phyloP scores from a whole-genome alignment of 306 rosid genomes.

The Phaseolus lunatus region DNA sequence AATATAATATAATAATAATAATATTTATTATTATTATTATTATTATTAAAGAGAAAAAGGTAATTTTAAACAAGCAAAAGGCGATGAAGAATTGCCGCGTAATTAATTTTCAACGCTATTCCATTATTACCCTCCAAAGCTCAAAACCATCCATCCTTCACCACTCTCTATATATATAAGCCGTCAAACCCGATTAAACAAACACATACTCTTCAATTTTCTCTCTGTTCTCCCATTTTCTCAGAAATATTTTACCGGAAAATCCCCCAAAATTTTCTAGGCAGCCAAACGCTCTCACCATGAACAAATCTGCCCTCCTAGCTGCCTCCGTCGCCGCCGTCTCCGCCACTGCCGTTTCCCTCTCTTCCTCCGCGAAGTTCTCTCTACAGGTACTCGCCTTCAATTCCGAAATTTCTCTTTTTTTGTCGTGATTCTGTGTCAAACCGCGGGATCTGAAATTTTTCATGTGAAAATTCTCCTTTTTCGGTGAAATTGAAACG shows the following conservation, averaged over 20 bases:
- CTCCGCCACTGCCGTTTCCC: constrained; percentile 49
- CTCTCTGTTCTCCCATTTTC: constrained; percentile 8
- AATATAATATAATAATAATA: too few relatives aligned
- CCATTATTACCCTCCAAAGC: neutral
- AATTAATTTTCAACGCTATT: neutral
- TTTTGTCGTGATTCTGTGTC: neutral
- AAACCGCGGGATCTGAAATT: constrained; percentile 33
- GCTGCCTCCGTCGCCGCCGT: constrained; percentile 61
- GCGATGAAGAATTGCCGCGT: constrained; percentile 36
- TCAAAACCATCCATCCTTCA: neutral
- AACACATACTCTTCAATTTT: constrained; percentile 15
- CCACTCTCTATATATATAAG: constrained; percentile 14
- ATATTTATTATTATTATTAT: too few relatives aligned
- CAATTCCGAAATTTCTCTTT: neutral
- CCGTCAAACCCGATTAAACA: constrained; percentile 23
- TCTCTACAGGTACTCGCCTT: constrained; percentile 46
- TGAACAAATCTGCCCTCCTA: constrained; percentile 53
- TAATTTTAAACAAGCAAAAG: neutral
- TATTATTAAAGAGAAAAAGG: neutral
- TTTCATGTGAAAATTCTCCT: neutral
- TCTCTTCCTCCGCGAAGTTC: constrained; percentile 42
- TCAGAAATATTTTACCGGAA: constrained; percentile 22
- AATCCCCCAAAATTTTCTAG: neutral
- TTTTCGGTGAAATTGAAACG: neutral
- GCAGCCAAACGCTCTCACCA: constrained; percentile 31